These are phyloP conservation scores for Arthrobotrys sinensis DNA, from an alignment of 2,329 filamentous ascomycete genomes.

Conservation along the genomic window DNA sequence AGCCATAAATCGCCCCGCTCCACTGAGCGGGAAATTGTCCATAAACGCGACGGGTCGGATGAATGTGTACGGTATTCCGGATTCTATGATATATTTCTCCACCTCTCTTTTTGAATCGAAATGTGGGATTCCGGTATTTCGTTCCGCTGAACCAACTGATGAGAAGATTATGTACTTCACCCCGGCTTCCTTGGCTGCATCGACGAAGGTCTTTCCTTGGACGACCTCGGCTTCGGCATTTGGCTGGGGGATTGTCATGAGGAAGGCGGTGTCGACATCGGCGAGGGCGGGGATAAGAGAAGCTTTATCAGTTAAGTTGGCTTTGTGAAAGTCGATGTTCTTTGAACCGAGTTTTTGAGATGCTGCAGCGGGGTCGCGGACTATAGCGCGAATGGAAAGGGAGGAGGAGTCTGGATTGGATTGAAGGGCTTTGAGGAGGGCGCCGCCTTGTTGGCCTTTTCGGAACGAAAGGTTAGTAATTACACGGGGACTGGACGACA, in stretches of 20 bases:
- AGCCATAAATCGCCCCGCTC: conserved; percentile 61
- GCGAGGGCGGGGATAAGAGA: conserved; percentile 31
- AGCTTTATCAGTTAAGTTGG: conserved; percentile 34
- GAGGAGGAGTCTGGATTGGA: conserved; percentile 11
- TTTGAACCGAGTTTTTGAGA: conserved; percentile 35
- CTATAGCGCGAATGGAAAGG: conserved; percentile 40
- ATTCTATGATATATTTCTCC: conserved; percentile 43
- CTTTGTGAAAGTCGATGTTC: conserved; percentile 31
- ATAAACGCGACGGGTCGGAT: conserved; percentile 68
- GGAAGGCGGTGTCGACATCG: conserved; percentile 47
- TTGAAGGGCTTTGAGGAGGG: conserved; percentile 40
- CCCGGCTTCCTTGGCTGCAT: conserved; percentile 43
- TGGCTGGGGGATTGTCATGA: conserved; percentile 46
- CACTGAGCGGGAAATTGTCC: conserved; percentile 66
- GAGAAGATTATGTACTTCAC: conserved; percentile 46
- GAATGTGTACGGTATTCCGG: conserved; percentile 67
- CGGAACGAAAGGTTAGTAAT: background rate
- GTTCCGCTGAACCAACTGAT: conserved; percentile 50
- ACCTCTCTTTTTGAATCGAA: conserved; percentile 52
- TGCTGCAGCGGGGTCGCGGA: conserved; percentile 37
- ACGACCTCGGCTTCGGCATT: conserved; percentile 37
- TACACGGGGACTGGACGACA: background rate
- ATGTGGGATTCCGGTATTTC: conserved; percentile 51
- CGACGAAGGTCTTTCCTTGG: conserved; percentile 51
- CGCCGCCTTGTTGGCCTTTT: conserved; percentile 51